A percentile compares a stretch with the other conserved stretches of the same genome.
Evolutionary conservation across 1,139 yeast genomes (phyloP).

Genomic region (Debaryomyces subglobosus): DNA sequence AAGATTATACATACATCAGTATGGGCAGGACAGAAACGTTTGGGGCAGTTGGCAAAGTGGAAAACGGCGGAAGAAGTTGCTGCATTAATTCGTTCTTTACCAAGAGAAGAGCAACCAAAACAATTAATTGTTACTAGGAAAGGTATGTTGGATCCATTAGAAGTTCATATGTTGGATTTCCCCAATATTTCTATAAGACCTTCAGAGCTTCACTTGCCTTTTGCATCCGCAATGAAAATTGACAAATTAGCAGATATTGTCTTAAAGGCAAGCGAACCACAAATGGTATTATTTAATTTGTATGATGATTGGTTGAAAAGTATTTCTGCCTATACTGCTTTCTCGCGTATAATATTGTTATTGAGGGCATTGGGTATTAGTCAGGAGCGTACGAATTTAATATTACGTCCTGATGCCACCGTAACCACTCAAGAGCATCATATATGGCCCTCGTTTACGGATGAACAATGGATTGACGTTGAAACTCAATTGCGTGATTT

Average conservation of each 20-base stretch:
- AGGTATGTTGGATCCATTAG: slow-evolving; percentile 92
- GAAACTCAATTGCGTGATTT: slow-evolving; percentile 88
- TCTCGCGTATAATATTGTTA: slow-evolving; percentile 79
- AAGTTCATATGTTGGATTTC: slow-evolving; percentile 95
- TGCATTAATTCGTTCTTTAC: slow-evolving; percentile 84
- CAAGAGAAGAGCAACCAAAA: slow-evolving; percentile 92
- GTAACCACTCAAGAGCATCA: slow-evolving; percentile 76
- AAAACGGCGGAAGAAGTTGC: slow-evolving; percentile 98
- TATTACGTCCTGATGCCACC: slow-evolving; percentile 74
- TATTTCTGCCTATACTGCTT: slow-evolving; percentile 90
- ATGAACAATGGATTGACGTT: slow-evolving; percentile 90
- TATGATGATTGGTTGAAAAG: slow-evolving; percentile 93
- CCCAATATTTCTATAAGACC: slow-evolving; percentile 90
- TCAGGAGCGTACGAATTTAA: slow-evolving; percentile 73
- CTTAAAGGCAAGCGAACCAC: slow-evolving; percentile 86
- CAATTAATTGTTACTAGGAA: slow-evolving; percentile 88
- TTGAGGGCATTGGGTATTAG: slow-evolving; percentile 80
- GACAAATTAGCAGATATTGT: slow-evolving; percentile 82
- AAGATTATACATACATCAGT: slow-evolving; percentile 92
- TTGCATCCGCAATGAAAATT: slow-evolving; percentile 81
- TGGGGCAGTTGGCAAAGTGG: slow-evolving; percentile 96
- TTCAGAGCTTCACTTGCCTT: slow-evolving; percentile 87
- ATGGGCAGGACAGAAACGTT: slow-evolving; percentile 96
- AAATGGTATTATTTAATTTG: slow-evolving; percentile 85
- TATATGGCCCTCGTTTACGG: slow-evolving; percentile 88